Conservation (phyloP, 805 yeast genomes). For the Wickerhamomyces bovis region DNA sequence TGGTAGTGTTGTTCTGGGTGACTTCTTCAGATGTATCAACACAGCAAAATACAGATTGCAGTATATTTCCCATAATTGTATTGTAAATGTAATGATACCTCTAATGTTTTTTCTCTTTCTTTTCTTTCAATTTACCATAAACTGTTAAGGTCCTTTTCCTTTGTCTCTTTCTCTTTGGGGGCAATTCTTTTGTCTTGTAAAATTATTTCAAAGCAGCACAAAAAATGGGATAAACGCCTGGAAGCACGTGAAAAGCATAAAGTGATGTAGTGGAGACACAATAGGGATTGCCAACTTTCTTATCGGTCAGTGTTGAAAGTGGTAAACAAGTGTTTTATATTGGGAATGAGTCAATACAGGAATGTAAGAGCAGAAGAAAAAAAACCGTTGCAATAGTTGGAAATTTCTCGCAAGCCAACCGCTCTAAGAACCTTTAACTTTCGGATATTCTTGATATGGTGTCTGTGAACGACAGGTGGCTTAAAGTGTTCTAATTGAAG, state of each 20-base stretch:
- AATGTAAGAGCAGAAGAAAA: background rate
- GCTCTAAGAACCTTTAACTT: background rate
- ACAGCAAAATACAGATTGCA: conserved; percentile 31
- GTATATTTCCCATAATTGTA: conserved; percentile 29
- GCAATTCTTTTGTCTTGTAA: background rate
- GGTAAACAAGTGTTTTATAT: background rate
- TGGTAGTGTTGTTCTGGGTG: conserved; percentile 14
- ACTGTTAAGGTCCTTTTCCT: background rate
- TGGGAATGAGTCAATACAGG: background rate
- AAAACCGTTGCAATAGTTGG: background rate
- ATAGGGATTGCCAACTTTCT: background rate
- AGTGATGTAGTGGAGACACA: background rate
- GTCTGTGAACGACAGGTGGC: background rate
- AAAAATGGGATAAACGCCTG: background rate
- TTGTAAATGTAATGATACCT: background rate
- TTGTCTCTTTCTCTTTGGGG: background rate
- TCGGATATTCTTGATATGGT: background rate
- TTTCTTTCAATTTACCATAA: background rate
- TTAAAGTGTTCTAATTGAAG: background rate
- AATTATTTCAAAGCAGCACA: background rate
- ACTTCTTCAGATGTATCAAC: conserved; percentile 20
- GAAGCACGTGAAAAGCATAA: background rate
- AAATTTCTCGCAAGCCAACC: background rate
- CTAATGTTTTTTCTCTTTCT: background rate
- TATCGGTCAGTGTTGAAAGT: background rate